Base-by-base conservation (phyloP, 805 yeast species). In the Candida maris region DNA sequence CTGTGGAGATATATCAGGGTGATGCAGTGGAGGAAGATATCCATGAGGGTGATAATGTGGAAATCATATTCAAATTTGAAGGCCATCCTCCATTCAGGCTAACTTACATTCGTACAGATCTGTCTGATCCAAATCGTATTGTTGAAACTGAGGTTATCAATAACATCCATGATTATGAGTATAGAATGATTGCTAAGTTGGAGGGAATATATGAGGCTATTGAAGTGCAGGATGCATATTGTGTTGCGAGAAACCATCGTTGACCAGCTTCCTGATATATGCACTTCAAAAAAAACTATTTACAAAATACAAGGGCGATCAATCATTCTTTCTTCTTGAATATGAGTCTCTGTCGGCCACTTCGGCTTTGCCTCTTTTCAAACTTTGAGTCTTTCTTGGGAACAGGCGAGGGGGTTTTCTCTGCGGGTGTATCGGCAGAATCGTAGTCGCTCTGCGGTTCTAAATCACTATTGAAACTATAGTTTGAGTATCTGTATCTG, bases 131-230 rank as follows among this genome's bases (percentile, higher is more conserved):
- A 24, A 62, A 62, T 34, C 66, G 63, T 27, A 57, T 69, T 10
- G 68, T 73, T 10, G 73, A 78, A 51, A 63, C 73, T 51, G 59
- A 78, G 44, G 77, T 80, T 10, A 74, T 86, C 24, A 85, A 82
- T 37, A 72, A 82, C 45, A 85, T 93, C 29, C 65, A 75, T 62
- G 81, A 75, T 2, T 65, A 78, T 52, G 85, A 80, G 49, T 79
- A 86, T 56, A 71, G 78, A 36, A 81, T 85, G 6, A 65, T 71
- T 52, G 91, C 95, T 2, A 83, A 85, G 48, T 64, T 86, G 46
- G 96, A 89, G 58, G 99, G 99, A 30, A 82, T 86, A 3, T 93
- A 93, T 55, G 96, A 89, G 60, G 97, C 97, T 5, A 74, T 87
- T 29, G 88, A 82, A 54, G 77, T 93, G n/a, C 76, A 77, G 30